Percentiles rank a stretch among this genome's conserved stretches.
Evolutionary conservation across 805 yeast species (phyloP).

Genomic region (Komagataella pseudopastoris): DNA sequence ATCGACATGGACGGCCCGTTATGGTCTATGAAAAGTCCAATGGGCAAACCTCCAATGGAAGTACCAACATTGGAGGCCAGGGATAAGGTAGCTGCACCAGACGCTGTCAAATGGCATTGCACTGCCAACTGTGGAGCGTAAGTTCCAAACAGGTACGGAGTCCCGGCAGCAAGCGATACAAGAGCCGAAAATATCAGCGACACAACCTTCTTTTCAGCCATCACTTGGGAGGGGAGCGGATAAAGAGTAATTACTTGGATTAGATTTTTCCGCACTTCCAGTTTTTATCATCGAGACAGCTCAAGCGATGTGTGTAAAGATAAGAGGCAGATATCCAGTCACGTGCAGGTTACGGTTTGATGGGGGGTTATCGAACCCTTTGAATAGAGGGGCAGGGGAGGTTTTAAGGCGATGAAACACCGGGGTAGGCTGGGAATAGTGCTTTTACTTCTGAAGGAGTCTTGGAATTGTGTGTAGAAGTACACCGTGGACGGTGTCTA

Average conservation of each 20-base stretch:
- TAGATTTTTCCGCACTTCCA: no score
- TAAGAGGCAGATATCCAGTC: neutral
- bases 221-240: neutral
- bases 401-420: no score
- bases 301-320: neutral
- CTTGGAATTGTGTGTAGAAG: neutral
- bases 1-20: conserved; percentile 43
- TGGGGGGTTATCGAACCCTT: neutral
- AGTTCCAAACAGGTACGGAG: conserved; percentile 64
- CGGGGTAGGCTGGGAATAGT: neutral
- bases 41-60: conserved; percentile 57
- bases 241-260: neutral
- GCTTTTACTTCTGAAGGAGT: neutral
- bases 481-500: neutral
- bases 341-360: neutral
- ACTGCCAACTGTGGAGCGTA: conserved; percentile 60
- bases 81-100: conserved; percentile 52
- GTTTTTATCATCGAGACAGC: no score
- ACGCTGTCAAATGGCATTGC: conserved; percentile 40
- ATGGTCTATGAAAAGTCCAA: conserved; percentile 54
- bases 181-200: conserved; percentile 16
- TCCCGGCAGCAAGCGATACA: conserved; percentile 58
- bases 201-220: conserved; percentile 3
- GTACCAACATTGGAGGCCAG: conserved; percentile 51
- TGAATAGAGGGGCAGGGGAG: no score